These are phyloP conservation scores for Tylopilus plumbeoviolaceoides DNA, from an alignment of 768 basidiomycete genomes.

Conservation along the genomic window DNA sequence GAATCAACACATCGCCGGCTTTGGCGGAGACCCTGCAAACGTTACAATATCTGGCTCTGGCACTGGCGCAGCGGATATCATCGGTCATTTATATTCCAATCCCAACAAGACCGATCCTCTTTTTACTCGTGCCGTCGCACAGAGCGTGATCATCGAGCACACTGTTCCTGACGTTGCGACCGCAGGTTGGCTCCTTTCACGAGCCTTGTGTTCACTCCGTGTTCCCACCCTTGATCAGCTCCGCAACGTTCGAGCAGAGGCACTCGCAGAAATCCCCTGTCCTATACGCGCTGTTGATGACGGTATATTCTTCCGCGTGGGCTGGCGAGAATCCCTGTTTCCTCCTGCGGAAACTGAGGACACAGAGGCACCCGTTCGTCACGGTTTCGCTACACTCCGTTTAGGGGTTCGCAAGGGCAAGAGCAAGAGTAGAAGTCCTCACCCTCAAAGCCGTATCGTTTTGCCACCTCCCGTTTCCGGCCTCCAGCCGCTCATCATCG, in stretches of 20 bases:
- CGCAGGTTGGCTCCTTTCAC: constrained; percentile 65
- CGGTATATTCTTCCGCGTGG: constrained; percentile 59
- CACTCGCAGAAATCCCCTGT: constrained; percentile 50
- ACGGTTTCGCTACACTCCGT: constrained; percentile 19
- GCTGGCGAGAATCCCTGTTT: constrained; percentile 49
- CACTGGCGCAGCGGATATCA: constrained; percentile 49
- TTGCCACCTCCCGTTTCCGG: constrained; percentile 17
- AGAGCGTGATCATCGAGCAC: constrained; percentile 63
- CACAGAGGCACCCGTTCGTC: constrained; percentile 6
- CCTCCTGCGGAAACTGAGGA: constrained; percentile 28
- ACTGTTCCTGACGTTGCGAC: constrained; percentile 54
- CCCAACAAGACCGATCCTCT: constrained; percentile 56
- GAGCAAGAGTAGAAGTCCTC: constrained; percentile 27
- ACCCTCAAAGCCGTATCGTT: constrained; percentile 16
- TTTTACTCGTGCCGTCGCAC: constrained; percentile 73
- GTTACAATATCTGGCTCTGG: constrained; percentile 42
- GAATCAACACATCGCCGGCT: constrained; percentile 52
- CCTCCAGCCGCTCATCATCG: constrained; percentile 68
- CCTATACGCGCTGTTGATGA: constrained; percentile 61
- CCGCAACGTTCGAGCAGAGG: constrained; percentile 52
- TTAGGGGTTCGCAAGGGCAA: constrained; percentile 23
- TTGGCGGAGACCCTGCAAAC: constrained; percentile 61
- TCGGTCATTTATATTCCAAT: constrained; percentile 60
- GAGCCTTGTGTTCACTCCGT: constrained; percentile 54
- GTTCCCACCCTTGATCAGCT: constrained; percentile 58